These are phyloP conservation scores for Salvia sclarea DNA, from an alignment of 305 asterid genomes.

Conservation along the genomic window DNA sequence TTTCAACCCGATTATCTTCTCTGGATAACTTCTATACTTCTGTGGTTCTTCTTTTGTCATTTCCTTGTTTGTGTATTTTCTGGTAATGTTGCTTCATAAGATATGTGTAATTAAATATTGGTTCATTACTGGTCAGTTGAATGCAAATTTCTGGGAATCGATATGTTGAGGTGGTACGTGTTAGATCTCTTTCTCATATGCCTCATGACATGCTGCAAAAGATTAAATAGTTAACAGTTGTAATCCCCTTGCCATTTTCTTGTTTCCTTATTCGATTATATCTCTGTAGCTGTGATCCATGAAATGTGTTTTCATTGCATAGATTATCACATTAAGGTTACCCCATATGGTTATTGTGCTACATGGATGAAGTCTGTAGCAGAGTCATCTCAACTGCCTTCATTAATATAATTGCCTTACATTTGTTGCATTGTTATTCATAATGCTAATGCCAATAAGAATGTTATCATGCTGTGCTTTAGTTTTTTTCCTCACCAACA, in stretches of 20 bases:
- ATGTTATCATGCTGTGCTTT: neutral
- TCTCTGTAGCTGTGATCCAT: neutral
- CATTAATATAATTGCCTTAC: neutral
- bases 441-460: neutral
- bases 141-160: constrained; percentile 10
- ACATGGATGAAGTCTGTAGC: neutral
- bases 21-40: neutral
- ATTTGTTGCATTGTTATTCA: constrained; percentile 13
- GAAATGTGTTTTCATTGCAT: neutral
- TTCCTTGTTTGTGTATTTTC: no score
- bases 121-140: constrained; percentile 9
- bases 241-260: neutral
- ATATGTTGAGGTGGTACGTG: constrained; percentile 11
- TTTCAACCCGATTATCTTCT: neutral
- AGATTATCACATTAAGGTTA: neutral
- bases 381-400: constrained; percentile 17
- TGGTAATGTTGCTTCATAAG: constrained; percentile 20
- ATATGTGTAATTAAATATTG: constrained; percentile 12
- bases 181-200: constrained; percentile 3
- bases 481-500: constrained; percentile 3
- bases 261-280: constrained; percentile 1
- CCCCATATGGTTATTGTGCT: neutral
- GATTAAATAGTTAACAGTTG: neutral
- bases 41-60: neutral
- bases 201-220: constrained; percentile 6